Percentiles rank a stretch among this genome's conserved stretches.
Evolutionary conservation across 257 asterid genomes (phyloP).

Genomic region (Nicotiana paniculata): DNA sequence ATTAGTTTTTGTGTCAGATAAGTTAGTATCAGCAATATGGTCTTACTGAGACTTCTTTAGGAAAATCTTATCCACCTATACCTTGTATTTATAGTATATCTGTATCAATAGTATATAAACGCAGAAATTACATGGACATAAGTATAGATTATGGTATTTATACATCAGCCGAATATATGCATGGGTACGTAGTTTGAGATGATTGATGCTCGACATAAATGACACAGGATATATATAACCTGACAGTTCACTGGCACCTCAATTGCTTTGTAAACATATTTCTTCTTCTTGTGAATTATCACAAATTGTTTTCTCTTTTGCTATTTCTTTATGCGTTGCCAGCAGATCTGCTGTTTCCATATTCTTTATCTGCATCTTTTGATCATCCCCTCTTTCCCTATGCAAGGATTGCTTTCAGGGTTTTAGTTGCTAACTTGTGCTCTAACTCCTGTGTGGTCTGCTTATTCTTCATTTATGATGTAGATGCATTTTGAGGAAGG

Average conservation of each 20-base stretch:
- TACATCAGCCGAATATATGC: background rate
- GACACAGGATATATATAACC: background rate
- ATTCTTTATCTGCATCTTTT: background rate
- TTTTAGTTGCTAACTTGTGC: background rate
- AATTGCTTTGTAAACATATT: background rate
- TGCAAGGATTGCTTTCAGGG: background rate
- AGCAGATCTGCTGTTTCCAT: background rate
- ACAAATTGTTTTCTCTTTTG: background rate
- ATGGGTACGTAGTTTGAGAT: background rate
- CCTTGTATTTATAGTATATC: too few species aligned
- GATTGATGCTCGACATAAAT: background rate
- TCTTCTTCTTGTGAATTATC: background rate
- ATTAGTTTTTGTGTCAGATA: background rate
- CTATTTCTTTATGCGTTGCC: background rate
- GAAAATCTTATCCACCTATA: background rate
- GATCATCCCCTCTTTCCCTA: background rate
- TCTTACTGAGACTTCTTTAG: background rate
- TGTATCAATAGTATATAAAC: background rate
- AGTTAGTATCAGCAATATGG: background rate
- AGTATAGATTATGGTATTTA: background rate
- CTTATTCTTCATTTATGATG: conserved; percentile 17
- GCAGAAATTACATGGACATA: background rate
- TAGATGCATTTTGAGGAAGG: conserved; percentile 95
- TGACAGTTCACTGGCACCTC: background rate
- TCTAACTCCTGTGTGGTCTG: conserved; percentile 12